Evolutionary conservation across 768 basidiomycete genomes (phyloP).

Genomic region (Leucocoprinus birnbaumii): DNA sequence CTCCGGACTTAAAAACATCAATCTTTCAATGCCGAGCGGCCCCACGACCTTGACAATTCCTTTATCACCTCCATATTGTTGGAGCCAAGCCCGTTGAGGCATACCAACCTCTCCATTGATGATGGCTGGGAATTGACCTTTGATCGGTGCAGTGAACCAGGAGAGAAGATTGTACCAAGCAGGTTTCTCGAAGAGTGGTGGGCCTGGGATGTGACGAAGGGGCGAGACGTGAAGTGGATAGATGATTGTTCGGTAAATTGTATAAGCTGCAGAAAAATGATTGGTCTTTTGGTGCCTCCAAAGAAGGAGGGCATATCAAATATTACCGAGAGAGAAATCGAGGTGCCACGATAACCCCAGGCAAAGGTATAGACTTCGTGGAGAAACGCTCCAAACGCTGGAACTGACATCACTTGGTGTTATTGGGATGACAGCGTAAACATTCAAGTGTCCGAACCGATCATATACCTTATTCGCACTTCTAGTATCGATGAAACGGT

Average conservation of each 20-base stretch:
- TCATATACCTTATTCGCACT: no score
- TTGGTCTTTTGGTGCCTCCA: no score
- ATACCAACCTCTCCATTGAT: slow-evolving; percentile 37
- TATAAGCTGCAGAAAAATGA: not conserved
- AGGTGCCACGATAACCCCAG: not conserved
- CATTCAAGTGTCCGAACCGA: no score
- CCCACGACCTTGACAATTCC: slow-evolving; percentile 36
- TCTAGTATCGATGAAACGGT: no score
- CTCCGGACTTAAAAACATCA: slow-evolving; percentile 37
- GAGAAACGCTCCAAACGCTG: not conserved
- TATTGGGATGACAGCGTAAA: not conserved
- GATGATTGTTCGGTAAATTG: slow-evolving; percentile 4
- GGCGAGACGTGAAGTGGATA: slow-evolving; percentile 7
- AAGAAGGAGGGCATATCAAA: not conserved
- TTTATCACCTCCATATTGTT: slow-evolving; percentile 30
- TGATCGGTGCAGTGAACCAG: not conserved
- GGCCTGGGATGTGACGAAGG: slow-evolving; percentile 7
- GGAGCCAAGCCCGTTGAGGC: slow-evolving; percentile 38
- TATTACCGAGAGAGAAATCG: not conserved
- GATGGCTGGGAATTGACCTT: slow-evolving; percentile 36
- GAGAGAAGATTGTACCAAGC: not conserved
- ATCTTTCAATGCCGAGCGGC: slow-evolving; percentile 36
- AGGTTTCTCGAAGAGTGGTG: not conserved
- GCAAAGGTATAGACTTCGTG: not conserved
- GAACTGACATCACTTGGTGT: not conserved